Conservation (phyloP, 257 asterid genomes). For the Lycium barbarum region DNA sequence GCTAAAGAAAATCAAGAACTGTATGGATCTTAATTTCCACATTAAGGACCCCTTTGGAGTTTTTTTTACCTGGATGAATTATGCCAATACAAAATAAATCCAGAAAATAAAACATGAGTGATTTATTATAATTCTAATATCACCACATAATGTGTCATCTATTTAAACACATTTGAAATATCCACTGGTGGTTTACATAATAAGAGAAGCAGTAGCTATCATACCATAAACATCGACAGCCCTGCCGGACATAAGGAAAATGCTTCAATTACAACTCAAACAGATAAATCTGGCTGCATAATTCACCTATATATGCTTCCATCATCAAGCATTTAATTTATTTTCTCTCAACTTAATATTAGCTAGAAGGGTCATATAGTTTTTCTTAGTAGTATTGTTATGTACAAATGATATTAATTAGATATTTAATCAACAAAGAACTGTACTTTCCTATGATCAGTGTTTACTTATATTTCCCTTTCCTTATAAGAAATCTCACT, state of each 20-base stretch:
- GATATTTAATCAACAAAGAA: conserved; percentile 11
- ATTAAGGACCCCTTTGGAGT: too few species aligned
- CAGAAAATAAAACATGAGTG: not conserved
- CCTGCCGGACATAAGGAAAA: conserved; percentile 18
- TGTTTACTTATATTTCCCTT: not conserved
- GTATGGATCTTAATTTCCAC: too few species aligned
- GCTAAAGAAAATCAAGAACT: too few species aligned
- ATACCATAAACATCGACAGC: conserved; percentile 2
- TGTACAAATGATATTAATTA: conserved; percentile 32
- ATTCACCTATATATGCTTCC: conserved; percentile 6
- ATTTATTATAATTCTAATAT: not conserved
- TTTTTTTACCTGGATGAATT: too few species aligned
- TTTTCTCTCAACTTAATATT: not conserved
- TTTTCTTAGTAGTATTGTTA: conserved; percentile 34
- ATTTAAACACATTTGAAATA: conserved; percentile 36
- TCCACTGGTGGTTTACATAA: conserved; percentile 42
- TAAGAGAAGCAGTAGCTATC: conserved; percentile 35
- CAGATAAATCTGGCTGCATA: conserved; percentile 23
- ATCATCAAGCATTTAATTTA: conserved; percentile 15
- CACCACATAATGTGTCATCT: conserved; percentile 30
- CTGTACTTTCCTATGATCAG: conserved; percentile 30
- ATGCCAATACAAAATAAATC: too few species aligned
- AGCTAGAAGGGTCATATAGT: not conserved
- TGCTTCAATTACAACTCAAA: conserved; percentile 31
- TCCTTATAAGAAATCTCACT: not conserved